Base-by-base conservation (phyloP, 352 stramenopile species). In the Thalassiosira sp. region DNA sequence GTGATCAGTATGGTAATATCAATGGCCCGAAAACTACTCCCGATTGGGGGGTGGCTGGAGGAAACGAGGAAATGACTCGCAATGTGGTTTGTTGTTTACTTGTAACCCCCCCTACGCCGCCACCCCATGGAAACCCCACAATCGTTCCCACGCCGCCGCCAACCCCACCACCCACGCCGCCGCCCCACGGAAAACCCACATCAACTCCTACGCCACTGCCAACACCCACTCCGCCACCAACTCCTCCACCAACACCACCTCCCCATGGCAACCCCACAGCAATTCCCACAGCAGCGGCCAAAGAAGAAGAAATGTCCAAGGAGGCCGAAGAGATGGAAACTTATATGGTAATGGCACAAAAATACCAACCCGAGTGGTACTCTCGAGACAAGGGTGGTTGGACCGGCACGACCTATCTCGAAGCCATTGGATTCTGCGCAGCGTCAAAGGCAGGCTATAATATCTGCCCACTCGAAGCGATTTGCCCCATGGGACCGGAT, bases 31-130 rank as follows among this genome's bases (percentile, higher is more conserved):
- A 33, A 10, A 3, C 16, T 3, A 43, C 46, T 8, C 68, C 68
- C 5, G 27, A 65, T 15, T 77, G 68, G 68, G 68, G 59, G 22
- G 27, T 40, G 3, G 46, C 27, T 1, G 68, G 68, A 20, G 65
- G 24, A 2, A 15, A 63, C 31, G 62, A 72, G 31, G 53, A 11
- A 1, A 63, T 52, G 24, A 72, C 62, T 1, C 35, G 49, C 7
- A 33, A 72, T 56, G 31, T 72, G 11, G 49, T 35, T 3, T 43
- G 18, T 68, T 59, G 51, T 20, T n/a, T n/a, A n/a, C n/a, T n/a
- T n/a, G n/a, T n/a, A n/a, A n/a, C n/a, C n/a, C n/a, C n/a, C n/a
- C n/a, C n/a, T n/a, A n/a, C n/a, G n/a, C n/a, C n/a, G n/a, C n/a
- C n/a, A n/a, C n/a, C n/a, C n/a, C n/a, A n/a, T n/a, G n/a, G n/a